Evolutionary conservation across 305 asterid species (phyloP).

Genomic region (Fraxinus ornus): DNA sequence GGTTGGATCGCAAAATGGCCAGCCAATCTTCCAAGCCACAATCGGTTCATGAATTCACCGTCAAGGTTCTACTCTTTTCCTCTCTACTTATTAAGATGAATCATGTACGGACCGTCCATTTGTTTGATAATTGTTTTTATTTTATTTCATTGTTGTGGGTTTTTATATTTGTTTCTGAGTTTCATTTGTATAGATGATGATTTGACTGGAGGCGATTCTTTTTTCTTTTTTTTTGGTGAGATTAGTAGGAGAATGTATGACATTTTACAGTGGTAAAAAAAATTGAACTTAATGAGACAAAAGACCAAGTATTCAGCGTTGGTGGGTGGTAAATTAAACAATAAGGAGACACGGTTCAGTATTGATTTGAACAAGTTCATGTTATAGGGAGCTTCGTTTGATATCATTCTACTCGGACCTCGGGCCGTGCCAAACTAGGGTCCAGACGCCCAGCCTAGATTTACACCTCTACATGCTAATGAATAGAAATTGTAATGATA

Average conservation of each 20-base stretch:
- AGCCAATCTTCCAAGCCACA: slow-evolving; percentile 57
- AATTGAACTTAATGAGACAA: not conserved
- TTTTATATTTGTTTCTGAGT: not conserved
- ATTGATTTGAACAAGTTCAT: not conserved
- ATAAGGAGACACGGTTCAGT: not conserved
- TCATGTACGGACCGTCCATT: not conserved
- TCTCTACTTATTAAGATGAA: not conserved
- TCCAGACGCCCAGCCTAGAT: not conserved
- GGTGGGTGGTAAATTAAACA: not conserved
- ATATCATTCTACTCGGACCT: not conserved
- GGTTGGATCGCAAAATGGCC: slow-evolving; percentile 57
- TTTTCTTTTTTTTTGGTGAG: not conserved
- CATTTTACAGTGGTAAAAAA: not conserved
- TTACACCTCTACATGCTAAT: not conserved
- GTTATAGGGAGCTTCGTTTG: not conserved
- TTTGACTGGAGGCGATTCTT: not conserved
- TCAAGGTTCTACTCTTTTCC: slow-evolving; percentile 44
- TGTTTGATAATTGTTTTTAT: not conserved
- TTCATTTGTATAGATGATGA: not conserved
- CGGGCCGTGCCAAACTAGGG: not conserved
- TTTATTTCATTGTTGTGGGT: not conserved
- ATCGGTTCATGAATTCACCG: slow-evolving; percentile 67
- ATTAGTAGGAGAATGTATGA: not conserved
- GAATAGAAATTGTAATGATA: not conserved
- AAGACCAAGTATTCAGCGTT: not conserved